Evolutionary conservation across 2,329 filamentous ascomycete genomes (phyloP).

Genomic region (Claviceps sp.): DNA sequence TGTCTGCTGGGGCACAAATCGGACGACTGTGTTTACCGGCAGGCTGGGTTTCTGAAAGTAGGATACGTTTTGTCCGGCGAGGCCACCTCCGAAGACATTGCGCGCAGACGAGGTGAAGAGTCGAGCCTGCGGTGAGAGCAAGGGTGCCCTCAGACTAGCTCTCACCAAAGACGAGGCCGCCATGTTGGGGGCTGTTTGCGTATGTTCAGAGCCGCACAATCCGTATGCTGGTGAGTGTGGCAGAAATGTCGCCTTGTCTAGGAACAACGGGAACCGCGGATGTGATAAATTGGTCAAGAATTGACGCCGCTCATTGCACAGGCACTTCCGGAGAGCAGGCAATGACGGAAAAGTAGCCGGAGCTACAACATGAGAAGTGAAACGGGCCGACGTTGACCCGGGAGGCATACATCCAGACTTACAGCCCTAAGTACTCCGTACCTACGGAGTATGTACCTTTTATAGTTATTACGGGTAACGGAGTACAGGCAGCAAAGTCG

Average conservation of each 20-base stretch:
- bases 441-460: too few species aligned
- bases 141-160: conserved; percentile 6
- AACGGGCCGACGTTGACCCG: conserved; percentile 8
- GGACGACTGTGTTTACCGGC: conserved; percentile 86
- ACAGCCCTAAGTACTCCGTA: too few species aligned
- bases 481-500: too few species aligned
- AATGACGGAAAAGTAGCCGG: neutral
- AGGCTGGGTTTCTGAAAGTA: conserved; percentile 67
- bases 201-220: conserved; percentile 7
- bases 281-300: neutral
- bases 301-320: too few species aligned
- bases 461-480: too few species aligned
- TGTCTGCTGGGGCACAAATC: conserved; percentile 98
- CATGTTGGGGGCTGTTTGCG: conserved; percentile 4
- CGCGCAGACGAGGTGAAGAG: conserved; percentile 19
- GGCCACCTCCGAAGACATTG: conserved; percentile 20
- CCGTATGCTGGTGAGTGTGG: neutral
- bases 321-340: too few species aligned
- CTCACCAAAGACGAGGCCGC: conserved; percentile 4
- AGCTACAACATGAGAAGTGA: neutral
- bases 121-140: conserved; percentile 9
- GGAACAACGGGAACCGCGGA: neutral
- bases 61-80: conserved; percentile 35
- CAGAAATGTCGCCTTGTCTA: neutral
- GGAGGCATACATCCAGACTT: neutral